Evolutionary conservation across 2,329 filamentous ascomycete genomes (phyloP), one percentile per base, ranked within the genome.

Genomic region (Bimuria novae-zelandiae): DNA sequence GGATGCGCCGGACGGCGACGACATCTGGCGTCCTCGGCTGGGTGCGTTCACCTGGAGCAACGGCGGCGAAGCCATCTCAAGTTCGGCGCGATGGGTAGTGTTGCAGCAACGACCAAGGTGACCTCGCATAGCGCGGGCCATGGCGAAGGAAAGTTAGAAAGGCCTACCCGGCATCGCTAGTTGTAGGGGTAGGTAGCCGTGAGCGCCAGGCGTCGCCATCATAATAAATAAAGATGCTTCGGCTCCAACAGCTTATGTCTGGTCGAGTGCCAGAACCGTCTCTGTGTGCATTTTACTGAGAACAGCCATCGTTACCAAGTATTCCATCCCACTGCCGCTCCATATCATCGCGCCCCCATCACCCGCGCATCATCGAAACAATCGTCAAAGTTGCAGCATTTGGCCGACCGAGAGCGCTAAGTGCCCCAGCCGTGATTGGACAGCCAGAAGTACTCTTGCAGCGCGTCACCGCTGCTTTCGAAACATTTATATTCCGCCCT

Each of bases 321-420:
- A 8, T 23, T 19, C 36, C 8, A n/a, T 22, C 17, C 36, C 36
- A 5, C 36, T 7, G 16, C 41, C 41, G 27, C 7, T 16, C 27
- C 29, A 21, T 21, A 12, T 8, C 40, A n/a, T 27, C 41, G 42
- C 17, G 27, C 21, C 16, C 19, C 30, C 19, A 21, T 33, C 36
- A n/a, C 36, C 43, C 30, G 43, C 30, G 30, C 43, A 46, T 36
- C 43, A 36, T 46, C 43, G 43, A 30, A 19, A 43, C 43, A 41
- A 27, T 52, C 54, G 51, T 54, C 51, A 40, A 48, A 48, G 54
- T 39, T 45, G 48, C 47, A 50, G 51, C 40, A 49, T 40, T 25
- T 46, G 43, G 14, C 33, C 33, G 41, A 33, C 45, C 42, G 40
- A 29, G 19, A 17, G 30, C 53, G 44, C 54, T 39, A 44, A 36